Conservation (phyloP, 2,329 filamentous ascomycete species). For the Colletotrichum cereale region DNA sequence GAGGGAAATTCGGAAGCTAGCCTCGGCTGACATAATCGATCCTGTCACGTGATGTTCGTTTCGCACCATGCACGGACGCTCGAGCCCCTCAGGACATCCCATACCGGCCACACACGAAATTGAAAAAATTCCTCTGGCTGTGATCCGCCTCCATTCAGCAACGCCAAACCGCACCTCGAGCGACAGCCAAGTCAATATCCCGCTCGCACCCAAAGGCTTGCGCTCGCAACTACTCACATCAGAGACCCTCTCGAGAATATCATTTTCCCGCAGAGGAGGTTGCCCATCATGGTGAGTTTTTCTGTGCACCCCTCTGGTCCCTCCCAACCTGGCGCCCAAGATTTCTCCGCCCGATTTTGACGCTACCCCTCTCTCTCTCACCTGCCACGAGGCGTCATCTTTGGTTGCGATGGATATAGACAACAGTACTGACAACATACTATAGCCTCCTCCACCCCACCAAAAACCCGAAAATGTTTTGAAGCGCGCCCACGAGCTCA, state of each 20-base stretch:
- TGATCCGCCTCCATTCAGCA: conserved; percentile 41
- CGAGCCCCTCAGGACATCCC: conserved; percentile 57
- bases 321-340: conserved; percentile 14
- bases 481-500: conserved; percentile 98
- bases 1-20: background rate
- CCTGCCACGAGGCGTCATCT: conserved; percentile 51
- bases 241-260: conserved; percentile 48
- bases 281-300: conserved; percentile 54
- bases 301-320: background rate
- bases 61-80: conserved; percentile 35
- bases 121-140: conserved; percentile 57
- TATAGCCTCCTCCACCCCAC: conserved; percentile 92
- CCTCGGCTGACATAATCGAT: conserved; percentile 47
- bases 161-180: conserved; percentile 50
- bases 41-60: conserved; percentile 49
- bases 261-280: conserved; percentile 59
- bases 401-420: conserved; percentile 34
- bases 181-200: conserved; percentile 54
- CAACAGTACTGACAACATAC: conserved; percentile 38
- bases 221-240: conserved; percentile 52
- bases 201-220: conserved; percentile 51
- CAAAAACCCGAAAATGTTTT: conserved; percentile 99
- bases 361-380: conserved; percentile 70
- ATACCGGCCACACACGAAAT: conserved; percentile 61
- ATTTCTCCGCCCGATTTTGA: conserved; percentile 17